Evolutionary conservation across 331 rosid genomes (phyloP).

Genomic region (Malus hybrid): DNA sequence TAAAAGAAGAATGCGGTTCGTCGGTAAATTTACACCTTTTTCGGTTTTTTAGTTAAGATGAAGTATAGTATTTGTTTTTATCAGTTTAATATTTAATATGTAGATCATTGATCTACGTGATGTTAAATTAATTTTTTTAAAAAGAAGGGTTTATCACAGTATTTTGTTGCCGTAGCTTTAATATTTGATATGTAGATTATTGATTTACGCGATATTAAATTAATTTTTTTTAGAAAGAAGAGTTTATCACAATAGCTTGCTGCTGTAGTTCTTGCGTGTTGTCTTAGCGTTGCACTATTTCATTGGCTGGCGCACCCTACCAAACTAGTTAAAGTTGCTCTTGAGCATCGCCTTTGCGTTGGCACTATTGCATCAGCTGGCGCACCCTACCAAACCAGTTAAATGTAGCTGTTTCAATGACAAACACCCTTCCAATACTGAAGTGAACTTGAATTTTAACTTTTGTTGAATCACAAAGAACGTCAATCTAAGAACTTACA

Average conservation of each 20-base stretch:
- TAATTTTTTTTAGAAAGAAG: background rate
- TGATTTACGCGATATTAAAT: background rate
- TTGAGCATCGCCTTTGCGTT: background rate
- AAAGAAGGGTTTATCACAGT: too few relatives aligned
- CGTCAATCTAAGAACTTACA: too few relatives aligned
- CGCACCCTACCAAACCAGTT: background rate
- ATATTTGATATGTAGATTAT: background rate
- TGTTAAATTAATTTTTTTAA: background rate
- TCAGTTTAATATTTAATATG: background rate
- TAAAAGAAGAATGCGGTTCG: background rate
- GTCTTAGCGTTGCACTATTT: background rate
- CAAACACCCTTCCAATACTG: too few relatives aligned
- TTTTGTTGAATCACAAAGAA: too few relatives aligned
- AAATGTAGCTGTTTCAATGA: too few relatives aligned
- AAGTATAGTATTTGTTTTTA: background rate
- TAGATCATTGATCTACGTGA: background rate
- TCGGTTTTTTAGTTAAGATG: background rate
- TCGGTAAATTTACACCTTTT: fast-evolving
- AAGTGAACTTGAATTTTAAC: too few relatives aligned
- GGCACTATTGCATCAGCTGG: background rate
- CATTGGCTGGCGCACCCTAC: background rate
- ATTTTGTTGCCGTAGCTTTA: background rate
- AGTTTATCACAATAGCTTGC: too few relatives aligned
- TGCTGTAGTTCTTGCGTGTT: background rate
- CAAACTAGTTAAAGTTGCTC: too few relatives aligned